Percentiles rank a stretch among this genome's conserved stretches.
phyloP scores from a whole-genome alignment of 495 filamentous ascomycete genomes.

The Aspergillus coremiiformis region DNA sequence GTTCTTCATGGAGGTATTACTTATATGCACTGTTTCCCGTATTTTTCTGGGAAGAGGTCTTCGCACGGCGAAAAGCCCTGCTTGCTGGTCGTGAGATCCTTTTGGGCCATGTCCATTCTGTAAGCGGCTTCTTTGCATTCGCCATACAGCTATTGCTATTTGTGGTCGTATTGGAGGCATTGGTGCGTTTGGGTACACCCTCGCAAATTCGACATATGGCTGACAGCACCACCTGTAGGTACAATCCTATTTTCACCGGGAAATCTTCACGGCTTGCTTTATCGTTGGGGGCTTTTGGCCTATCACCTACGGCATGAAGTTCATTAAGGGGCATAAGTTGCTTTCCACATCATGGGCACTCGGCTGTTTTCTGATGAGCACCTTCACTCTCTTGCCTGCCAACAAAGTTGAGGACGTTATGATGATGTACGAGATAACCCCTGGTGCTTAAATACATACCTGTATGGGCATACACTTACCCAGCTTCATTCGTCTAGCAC shows the following conservation, averaged over 20 bases:
- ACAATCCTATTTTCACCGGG: slow-evolving; percentile 82
- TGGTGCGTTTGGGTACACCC: slow-evolving; percentile 51
- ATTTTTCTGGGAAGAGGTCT: slow-evolving; percentile 95
- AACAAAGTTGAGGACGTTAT: slow-evolving; percentile 72
- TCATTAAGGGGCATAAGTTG: slow-evolving; percentile 54
- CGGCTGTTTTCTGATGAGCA: slow-evolving; percentile 75
- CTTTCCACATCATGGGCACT: slow-evolving; percentile 68
- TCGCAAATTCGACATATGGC: not conserved
- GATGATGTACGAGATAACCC: slow-evolving; percentile 54
- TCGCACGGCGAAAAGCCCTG: slow-evolving; percentile 66
- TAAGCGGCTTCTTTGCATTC: slow-evolving; percentile 45
- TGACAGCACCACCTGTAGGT: slow-evolving; percentile 41
- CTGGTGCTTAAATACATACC: not conserved
- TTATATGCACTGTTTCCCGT: slow-evolving; percentile 88
- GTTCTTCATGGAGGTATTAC: slow-evolving; percentile 80
- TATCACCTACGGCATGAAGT: slow-evolving; percentile 59
- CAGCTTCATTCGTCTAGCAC: slow-evolving; percentile 41
- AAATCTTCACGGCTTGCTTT: slow-evolving; percentile 80
- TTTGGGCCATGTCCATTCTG: slow-evolving; percentile 57
- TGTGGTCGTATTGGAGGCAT: slow-evolving; percentile 66
- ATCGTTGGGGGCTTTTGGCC: slow-evolving; percentile 73
- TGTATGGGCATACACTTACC: slow-evolving; percentile 1
- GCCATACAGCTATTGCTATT: slow-evolving; percentile 56
- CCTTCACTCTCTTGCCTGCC: slow-evolving; percentile 82
- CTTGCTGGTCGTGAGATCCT: slow-evolving; percentile 58